These are phyloP conservation scores for Solanum infundibuliforme DNA, from an alignment of 257 asterid genomes.

Conservation along the genomic window DNA sequence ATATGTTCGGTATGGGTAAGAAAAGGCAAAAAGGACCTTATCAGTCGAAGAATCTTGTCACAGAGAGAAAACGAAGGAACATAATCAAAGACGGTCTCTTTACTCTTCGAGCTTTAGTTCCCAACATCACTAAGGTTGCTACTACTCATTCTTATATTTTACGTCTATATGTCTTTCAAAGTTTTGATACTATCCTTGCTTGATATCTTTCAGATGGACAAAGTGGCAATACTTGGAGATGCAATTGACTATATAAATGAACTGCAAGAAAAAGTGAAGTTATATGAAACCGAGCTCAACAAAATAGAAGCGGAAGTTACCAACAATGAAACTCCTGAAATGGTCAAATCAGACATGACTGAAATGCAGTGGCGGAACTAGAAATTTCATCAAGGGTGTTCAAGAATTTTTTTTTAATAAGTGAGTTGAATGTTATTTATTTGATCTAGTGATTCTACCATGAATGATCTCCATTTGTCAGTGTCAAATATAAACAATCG, in stretches of 20 bases:
- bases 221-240: slow-evolving; percentile 45
- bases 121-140: slow-evolving; percentile 70
- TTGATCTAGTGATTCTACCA: too few species aligned
- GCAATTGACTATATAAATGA: slow-evolving; percentile 63
- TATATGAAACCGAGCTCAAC: slow-evolving; percentile 29
- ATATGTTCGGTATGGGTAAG: slow-evolving; percentile 5
- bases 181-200: neutral
- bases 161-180: neutral
- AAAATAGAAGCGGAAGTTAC: slow-evolving; percentile 23
- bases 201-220: slow-evolving; percentile 54
- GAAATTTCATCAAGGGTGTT: too few species aligned
- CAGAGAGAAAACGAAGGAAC: slow-evolving; percentile 77
- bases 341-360: slow-evolving; percentile 5
- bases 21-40: slow-evolving; percentile 29
- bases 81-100: slow-evolving; percentile 56
- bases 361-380: neutral
- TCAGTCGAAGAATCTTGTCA: slow-evolving; percentile 70
- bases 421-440: too few species aligned
- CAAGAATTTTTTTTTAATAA: too few species aligned
- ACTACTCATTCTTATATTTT: neutral
- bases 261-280: slow-evolving; percentile 21
- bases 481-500: too few species aligned
- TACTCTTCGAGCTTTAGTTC: slow-evolving; percentile 74
- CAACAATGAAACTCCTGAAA: slow-evolving; percentile 4
- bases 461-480: too few species aligned